These are phyloP conservation scores for Sporisorium reilianum DNA, from an alignment of 1,284 basidiomycete species.

Conservation along the genomic window DNA sequence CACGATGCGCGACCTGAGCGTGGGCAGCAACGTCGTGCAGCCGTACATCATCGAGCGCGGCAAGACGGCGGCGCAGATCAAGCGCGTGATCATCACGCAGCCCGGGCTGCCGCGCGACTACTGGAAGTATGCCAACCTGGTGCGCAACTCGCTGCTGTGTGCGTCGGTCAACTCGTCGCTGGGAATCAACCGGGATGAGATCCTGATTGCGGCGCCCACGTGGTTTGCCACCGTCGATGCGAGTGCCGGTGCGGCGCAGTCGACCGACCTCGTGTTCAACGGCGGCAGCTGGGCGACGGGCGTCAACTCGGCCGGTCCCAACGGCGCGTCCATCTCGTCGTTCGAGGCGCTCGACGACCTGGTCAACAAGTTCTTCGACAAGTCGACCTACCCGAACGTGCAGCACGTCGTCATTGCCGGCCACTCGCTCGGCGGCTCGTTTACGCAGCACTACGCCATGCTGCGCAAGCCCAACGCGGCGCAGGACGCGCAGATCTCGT, in stretches of 20 bases:
- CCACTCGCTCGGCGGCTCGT: conserved; percentile 60
- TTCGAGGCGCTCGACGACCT: conserved; percentile 60
- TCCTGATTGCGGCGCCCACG: conserved; percentile 58
- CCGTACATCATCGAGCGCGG: conserved; percentile 53
- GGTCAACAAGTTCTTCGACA: conserved; percentile 57
- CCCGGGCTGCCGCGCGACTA: conserved; percentile 58
- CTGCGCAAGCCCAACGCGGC: conserved; percentile 43
- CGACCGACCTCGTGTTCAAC: conserved; percentile 51
- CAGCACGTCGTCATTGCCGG: conserved; percentile 60
- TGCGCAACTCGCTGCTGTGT: conserved; percentile 58
- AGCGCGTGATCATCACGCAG: conserved; percentile 57
- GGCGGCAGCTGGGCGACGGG: conserved; percentile 50
- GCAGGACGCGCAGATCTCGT: conserved; percentile 48
- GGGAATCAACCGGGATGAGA: conserved; percentile 50
- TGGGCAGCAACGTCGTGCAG: conserved; percentile 46
- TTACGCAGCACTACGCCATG: conserved; percentile 65
- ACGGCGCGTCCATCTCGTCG: conserved; percentile 31
- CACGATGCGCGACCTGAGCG: conserved; percentile 51
- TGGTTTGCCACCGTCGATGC: conserved; percentile 52
- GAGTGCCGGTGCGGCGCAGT: conserved; percentile 47
- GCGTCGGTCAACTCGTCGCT: conserved; percentile 50
- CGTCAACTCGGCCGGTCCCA: conserved; percentile 47
- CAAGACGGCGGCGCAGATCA: conserved; percentile 47
- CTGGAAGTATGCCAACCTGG: conserved; percentile 64
- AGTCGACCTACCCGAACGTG: conserved; percentile 56